These are phyloP conservation scores for Drechmeria coniospora DNA, from an alignment of 2,329 filamentous ascomycete genomes.

Conservation along the genomic window DNA sequence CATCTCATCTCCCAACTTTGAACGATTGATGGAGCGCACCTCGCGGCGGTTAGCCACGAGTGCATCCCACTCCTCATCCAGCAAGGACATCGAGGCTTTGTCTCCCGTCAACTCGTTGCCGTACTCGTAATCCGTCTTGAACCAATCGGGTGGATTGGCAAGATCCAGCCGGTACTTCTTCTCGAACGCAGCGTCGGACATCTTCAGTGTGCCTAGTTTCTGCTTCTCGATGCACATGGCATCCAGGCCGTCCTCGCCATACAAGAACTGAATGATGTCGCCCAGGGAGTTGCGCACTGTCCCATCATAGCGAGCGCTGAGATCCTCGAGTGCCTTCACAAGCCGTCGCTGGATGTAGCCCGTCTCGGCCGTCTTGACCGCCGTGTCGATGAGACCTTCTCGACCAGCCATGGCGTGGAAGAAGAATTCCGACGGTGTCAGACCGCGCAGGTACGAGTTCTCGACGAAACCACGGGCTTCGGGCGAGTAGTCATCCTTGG, in stretches of 20 bases:
- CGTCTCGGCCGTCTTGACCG: slow-evolving; percentile 97
- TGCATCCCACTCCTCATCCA: slow-evolving; percentile 79
- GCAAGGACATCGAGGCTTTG: slow-evolving; percentile 66
- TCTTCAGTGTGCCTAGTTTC: slow-evolving; percentile 69
- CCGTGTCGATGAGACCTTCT: slow-evolving; percentile 98
- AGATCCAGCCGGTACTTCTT: slow-evolving; percentile 74
- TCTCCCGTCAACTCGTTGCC: slow-evolving; percentile 78
- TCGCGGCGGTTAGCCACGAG: slow-evolving; percentile 59
- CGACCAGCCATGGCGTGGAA: slow-evolving; percentile 99
- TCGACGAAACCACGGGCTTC: slow-evolving; percentile 96
- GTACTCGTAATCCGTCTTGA: slow-evolving; percentile 50
- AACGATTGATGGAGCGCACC: slow-evolving; percentile 51
- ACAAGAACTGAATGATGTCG: slow-evolving; percentile 92
- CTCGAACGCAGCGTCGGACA: slow-evolving; percentile 64
- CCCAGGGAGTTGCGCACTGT: slow-evolving; percentile 94
- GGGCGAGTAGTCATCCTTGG: slow-evolving; percentile 97
- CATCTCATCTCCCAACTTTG: slow-evolving; percentile 62
- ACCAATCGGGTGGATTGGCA: slow-evolving; percentile 38
- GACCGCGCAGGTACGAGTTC: slow-evolving; percentile 90
- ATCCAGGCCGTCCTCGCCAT: slow-evolving; percentile 93
- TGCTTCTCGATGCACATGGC: slow-evolving; percentile 90
- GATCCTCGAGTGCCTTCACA: slow-evolving; percentile 94
- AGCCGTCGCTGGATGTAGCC: slow-evolving; percentile 98
- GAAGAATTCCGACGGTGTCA: slow-evolving; percentile 95
- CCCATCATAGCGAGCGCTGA: slow-evolving; percentile 94